Evolutionary conservation across 225 moss, liverwort and hornwort genomes (phyloP).

Genomic region (Pseudoscleropodium purum): DNA sequence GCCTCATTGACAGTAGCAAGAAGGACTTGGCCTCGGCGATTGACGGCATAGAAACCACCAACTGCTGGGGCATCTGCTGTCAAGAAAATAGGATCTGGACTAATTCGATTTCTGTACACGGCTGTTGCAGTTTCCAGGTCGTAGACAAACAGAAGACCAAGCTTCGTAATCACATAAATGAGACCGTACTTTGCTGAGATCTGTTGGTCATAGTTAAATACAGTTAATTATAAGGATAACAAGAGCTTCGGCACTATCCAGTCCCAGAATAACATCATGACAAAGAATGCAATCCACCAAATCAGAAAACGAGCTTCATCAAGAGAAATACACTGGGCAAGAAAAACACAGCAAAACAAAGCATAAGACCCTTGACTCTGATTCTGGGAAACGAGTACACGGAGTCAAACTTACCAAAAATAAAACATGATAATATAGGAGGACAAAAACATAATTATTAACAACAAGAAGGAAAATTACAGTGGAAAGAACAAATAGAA

Average conservation of each 20-base stretch:
- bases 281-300: neutral
- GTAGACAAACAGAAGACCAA: conserved; percentile 88
- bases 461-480: neutral
- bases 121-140: conserved; percentile 93
- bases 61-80: conserved; percentile 84
- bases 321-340: neutral
- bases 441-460: neutral
- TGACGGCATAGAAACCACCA: conserved; percentile 90
- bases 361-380: neutral
- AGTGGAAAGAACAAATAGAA: neutral
- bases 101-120: conserved; percentile 85
- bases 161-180: conserved; percentile 86
- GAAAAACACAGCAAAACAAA: neutral
- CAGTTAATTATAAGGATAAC: neutral
- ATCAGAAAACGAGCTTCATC: neutral
- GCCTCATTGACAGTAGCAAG: conserved; percentile 91
- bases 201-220: conserved; percentile 19
- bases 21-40: conserved; percentile 92
- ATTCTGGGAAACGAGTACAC: neutral
- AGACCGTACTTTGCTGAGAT: conserved; percentile 83
- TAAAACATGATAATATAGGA: neutral
- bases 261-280: neutral
- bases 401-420: neutral
- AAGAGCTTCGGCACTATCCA: neutral
- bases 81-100: conserved; percentile 89